Base-by-base conservation (phyloP, 345 rosid species). In the Erodium maritimum region DNA sequence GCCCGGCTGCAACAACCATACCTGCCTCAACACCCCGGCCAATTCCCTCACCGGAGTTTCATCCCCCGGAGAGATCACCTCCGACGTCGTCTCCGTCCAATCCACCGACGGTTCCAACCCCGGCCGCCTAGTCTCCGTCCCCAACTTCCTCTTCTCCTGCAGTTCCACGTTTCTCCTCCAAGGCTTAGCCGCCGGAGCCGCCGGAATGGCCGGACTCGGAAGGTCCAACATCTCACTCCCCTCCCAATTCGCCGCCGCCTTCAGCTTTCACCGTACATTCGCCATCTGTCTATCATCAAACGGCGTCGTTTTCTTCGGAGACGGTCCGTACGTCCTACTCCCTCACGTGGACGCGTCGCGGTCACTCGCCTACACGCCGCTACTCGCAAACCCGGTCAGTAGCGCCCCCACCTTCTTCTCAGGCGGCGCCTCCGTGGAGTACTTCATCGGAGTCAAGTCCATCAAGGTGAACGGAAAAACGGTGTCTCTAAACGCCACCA, bases 1-100 rank as follows among this genome's bases (percentile, higher is more conserved):
- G 53, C 90, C 97, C 0, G 93, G 95, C 0, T 90, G 95, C 75
- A 80, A 77, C 73, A 80, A 81, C 65, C 73, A 83, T 70, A 81
- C 90, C 1, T 85, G 95, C 19, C 70, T 71, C 18, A 55, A 73
- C n/a, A 0, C 4, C 1, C 85, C 83, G 0, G 79, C 69, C 5
- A 87, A 85, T 67, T 45, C 86, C 17, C 65, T 83, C 24, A 76
- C 79, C 2, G 5, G 21, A 25, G 65, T 63, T 0, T 74, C 78
- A 25, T 76, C 85, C 0, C 21, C 73, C 5, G 91, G 97, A 0
- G 87, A 82, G 55, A 3, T 82, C 1, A 85, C 77, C 5, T 23
- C 71, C 12, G 96, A 87, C 60, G 77, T 78, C 3, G 78, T 79
- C 4, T 73, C 86, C 0, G 68, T 91, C 14, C 75, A 79, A 19